These are phyloP conservation scores for Phalaenopsis aphrodite DNA, from an alignment of 106 monocot species.

Conservation along the genomic window DNA sequence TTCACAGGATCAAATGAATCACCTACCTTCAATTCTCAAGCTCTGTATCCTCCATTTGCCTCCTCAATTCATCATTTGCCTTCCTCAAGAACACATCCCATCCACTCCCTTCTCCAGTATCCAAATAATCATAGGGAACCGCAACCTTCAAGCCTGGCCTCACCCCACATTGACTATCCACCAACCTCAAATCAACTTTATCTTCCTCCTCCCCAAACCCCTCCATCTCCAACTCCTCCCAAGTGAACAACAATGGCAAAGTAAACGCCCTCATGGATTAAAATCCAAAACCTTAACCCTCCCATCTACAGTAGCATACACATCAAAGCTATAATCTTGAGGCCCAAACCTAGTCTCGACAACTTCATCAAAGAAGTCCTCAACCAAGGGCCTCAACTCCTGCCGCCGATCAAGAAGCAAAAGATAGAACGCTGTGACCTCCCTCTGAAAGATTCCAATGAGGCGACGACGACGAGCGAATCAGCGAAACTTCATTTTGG, in stretches of 20 bases:
- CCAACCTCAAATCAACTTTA: slow-evolving; percentile 29
- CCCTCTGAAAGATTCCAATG: slow-evolving; percentile 64
- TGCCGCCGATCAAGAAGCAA: slow-evolving; percentile 33
- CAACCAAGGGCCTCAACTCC: slow-evolving; percentile 29
- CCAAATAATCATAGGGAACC: slow-evolving; percentile 68
- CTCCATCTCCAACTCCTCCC: slow-evolving; percentile 82
- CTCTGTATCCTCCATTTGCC: slow-evolving; percentile 22
- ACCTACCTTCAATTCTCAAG: too few species aligned
- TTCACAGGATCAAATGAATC: not conserved
- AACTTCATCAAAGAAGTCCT: slow-evolving; percentile 43
- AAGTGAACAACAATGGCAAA: slow-evolving; percentile 61
- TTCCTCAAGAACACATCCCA: slow-evolving; percentile 74
- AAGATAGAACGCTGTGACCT: slow-evolving; percentile 79
- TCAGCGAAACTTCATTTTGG: slow-evolving; percentile 84
- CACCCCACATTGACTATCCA: slow-evolving; percentile 50
- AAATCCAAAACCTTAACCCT: slow-evolving; percentile 82
- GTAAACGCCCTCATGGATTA: slow-evolving; percentile 85
- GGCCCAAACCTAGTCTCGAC: slow-evolving; percentile 40
- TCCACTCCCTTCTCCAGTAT: too few species aligned
- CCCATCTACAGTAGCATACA: slow-evolving; percentile 38
- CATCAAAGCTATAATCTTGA: slow-evolving; percentile 66
- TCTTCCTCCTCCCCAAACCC: not conserved
- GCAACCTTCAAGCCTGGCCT: slow-evolving; percentile 76
- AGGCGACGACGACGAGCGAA: slow-evolving; percentile 40
- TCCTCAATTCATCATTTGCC: slow-evolving; percentile 46